Evolutionary conservation across 192 early-diverging fungal species (phyloP).

Genomic region (Backusella macrospora): DNA sequence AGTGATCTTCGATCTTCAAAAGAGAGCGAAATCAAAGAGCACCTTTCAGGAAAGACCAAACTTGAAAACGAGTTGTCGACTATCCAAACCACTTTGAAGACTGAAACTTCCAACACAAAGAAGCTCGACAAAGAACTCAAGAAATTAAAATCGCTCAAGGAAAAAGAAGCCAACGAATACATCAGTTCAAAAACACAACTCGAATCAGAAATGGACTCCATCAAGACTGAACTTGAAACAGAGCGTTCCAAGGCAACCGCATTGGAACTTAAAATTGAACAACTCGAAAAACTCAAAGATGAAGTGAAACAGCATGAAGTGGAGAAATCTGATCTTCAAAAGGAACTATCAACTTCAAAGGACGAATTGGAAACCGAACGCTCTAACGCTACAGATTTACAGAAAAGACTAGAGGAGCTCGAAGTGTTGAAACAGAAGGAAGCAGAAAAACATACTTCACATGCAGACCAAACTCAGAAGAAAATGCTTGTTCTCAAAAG

Average conservation of each 20-base stretch:
- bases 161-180: neutral
- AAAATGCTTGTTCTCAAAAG: constrained; percentile 2
- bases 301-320: neutral
- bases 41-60: neutral
- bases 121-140: constrained; percentile 3
- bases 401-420: neutral
- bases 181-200: neutral
- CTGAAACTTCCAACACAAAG: neutral
- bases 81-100: neutral
- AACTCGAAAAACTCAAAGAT: neutral
- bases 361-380: neutral
- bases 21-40: neutral
- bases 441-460: neutral
- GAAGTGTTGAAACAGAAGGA: neutral
- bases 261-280: neutral
- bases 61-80: neutral
- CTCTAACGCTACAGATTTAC: neutral
- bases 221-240: neutral
- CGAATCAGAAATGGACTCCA: neutral
- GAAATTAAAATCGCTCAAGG: neutral
- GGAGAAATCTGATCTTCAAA: neutral
- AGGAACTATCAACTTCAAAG: neutral
- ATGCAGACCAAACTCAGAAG: constrained; percentile 2
- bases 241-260: neutral
- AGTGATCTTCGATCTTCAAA: neutral